Evolutionary conservation across 73 alveolate species (phyloP), one percentile per base, ranked within the genome.

Genomic region (Stentor coeruleus): DNA sequence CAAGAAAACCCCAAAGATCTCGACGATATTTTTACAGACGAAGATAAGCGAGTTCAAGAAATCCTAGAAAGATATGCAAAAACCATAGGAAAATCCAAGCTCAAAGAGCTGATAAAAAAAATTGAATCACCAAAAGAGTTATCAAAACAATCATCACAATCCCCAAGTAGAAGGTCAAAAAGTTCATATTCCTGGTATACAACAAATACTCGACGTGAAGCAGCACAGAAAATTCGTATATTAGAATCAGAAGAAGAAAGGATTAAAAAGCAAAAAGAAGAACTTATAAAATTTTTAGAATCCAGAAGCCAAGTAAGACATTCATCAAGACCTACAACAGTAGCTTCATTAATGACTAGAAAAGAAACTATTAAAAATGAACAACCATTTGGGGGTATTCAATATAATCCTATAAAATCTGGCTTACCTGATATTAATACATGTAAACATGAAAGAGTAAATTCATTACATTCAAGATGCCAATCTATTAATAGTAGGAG

Each of bases 41-140:
- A 6, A 11, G 66, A 49, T 20, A 49, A 49, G 66, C 6, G 66
- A 49, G 20, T 49, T 20, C 66, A 49, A 49, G 66, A 49, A 49
- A 49, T 49, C 6, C 6, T 49, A 6, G 28, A 49, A 49, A 49
- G 66, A 49, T 49, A 49, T 20, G 66, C 6, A 49, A 49, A 49
- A 49, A 49, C 66, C 28, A 49, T 49, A 49, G 66, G 66, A 49
- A 49, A 49, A 49, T n/a, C n/a, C n/a, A n/a, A n/a, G n/a, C n/a
- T n/a, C n/a, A n/a, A n/a, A n/a, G n/a, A n/a, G n/a, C n/a, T n/a
- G n/a, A n/a, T n/a, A n/a, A 49, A 11, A 49, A 49, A 49, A 49
- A 49, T 49, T 11, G 20, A 49, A 6, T 11, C 28, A 11, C 66
- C 66, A 49, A 49, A 20, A 11, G 20, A 11, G 6, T 49, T 49